phyloP scores from a whole-genome alignment of 1,139 yeast species.

The Blastobotrys aristatus region DNA sequence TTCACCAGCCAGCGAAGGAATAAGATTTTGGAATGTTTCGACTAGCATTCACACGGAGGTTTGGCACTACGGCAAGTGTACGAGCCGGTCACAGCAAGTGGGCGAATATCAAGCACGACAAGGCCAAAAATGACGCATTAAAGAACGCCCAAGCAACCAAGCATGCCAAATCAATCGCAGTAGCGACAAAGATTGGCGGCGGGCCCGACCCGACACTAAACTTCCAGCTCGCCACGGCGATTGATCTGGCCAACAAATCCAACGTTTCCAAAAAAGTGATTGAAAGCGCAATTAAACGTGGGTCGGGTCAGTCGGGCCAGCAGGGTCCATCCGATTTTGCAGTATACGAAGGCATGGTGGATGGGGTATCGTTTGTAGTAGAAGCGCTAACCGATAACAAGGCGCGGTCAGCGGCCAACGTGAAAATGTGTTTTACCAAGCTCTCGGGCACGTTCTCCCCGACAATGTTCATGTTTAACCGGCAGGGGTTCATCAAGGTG shows the following conservation, averaged over 20 bases:
- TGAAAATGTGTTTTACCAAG: constrained; percentile 72
- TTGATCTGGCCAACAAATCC: constrained; percentile 72
- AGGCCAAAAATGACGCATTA: constrained; percentile 85
- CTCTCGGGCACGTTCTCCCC: constrained; percentile 70
- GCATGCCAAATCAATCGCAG: constrained; percentile 65
- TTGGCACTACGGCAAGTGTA: too few species aligned
- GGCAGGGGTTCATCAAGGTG: constrained; percentile 60
- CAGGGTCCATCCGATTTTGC: constrained; percentile 43
- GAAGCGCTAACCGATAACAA: constrained; percentile 89
- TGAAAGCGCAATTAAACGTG: constrained; percentile 82
- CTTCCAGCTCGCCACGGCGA: constrained; percentile 63
- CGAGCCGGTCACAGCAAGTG: constrained; percentile 79
- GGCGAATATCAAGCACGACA: constrained; percentile 92
- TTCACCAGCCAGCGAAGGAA: too few species aligned
- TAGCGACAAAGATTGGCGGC: constrained; percentile 48
- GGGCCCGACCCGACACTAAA: constrained; percentile 59
- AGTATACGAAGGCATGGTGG: constrained; percentile 87
- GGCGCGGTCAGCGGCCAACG: constrained; percentile 69
- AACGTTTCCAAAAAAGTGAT: constrained; percentile 81
- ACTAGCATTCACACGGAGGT: too few species aligned
- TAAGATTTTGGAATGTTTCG: too few species aligned
- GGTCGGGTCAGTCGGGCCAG: constrained; percentile 51
- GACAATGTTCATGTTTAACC: constrained; percentile 68
- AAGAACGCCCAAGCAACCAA: constrained; percentile 66
- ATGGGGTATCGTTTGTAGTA: constrained; percentile 78